These are phyloP conservation scores for Rhizopogon roseolus DNA, from an alignment of 768 basidiomycete genomes.

Conservation along the genomic window DNA sequence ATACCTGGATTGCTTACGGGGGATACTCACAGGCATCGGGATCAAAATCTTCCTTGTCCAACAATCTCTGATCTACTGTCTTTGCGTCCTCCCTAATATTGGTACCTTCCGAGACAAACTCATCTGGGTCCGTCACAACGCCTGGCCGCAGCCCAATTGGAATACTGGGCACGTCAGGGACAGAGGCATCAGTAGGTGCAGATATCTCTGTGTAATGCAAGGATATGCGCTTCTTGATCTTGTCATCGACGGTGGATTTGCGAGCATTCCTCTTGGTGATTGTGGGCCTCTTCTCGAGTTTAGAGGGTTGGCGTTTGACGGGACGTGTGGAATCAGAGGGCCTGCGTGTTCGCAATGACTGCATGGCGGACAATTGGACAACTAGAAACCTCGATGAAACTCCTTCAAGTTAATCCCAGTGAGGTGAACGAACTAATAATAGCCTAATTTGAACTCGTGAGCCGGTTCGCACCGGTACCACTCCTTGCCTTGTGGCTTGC, in stretches of 20 bases:
- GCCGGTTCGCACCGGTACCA: neutral
- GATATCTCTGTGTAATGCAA: conserved; percentile 89
- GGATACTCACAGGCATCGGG: conserved; percentile 75
- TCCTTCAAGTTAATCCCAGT: neutral
- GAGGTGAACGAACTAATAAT: too few relatives aligned
- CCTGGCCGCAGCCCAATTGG: conserved; percentile 39
- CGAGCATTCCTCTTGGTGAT: conserved; percentile 36
- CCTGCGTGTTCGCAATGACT: conserved; percentile 50
- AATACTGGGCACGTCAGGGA: conserved; percentile 58
- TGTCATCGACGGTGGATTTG: conserved; percentile 65
- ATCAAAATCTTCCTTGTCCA: conserved; percentile 82
- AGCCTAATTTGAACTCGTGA: neutral
- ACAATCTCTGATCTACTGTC: conserved; percentile 48
- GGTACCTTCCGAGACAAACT: conserved; percentile 40
- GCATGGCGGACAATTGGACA: conserved; percentile 32
- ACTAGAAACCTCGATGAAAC: neutral
- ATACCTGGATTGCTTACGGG: neutral
- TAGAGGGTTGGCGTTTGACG: conserved; percentile 27
- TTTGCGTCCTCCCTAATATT: conserved; percentile 52
- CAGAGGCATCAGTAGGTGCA: conserved; percentile 49
- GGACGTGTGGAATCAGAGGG: conserved; percentile 39
- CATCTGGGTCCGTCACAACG: conserved; percentile 37
- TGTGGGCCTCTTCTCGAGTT: conserved; percentile 19
- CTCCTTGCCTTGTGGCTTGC: neutral
- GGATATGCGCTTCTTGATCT: conserved; percentile 95